Evolutionary conservation across 2,329 filamentous ascomycete genomes (phyloP).

Genomic region (Cercospora berteroae): DNA sequence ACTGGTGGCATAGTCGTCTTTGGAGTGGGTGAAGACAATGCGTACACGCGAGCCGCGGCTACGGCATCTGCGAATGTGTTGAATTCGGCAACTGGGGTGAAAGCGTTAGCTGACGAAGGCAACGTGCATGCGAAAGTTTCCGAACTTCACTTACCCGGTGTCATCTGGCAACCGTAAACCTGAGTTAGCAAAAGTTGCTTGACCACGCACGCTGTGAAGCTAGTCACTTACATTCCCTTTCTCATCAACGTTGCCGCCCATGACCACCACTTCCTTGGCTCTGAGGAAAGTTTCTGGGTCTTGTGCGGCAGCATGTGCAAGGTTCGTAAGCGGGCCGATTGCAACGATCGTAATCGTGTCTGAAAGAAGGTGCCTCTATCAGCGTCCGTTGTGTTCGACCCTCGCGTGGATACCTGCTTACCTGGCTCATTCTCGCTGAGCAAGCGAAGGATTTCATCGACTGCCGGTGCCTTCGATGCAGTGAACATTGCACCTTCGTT

Average conservation of each 20-base stretch:
- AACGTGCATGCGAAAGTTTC: neutral
- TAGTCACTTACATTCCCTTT: slow-evolving; percentile 64
- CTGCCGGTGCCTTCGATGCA: slow-evolving; percentile 69
- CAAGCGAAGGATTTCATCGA: slow-evolving; percentile 85
- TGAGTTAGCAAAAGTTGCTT: neutral
- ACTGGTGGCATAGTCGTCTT: slow-evolving; percentile 73
- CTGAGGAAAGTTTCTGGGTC: slow-evolving; percentile 87
- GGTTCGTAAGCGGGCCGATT: slow-evolving; percentile 88
- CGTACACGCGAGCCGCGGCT: slow-evolving; percentile 50
- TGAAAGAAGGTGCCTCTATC: neutral
- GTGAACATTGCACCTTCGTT: slow-evolving; percentile 60
- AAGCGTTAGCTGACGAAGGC: neutral
- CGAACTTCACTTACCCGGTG: neutral
- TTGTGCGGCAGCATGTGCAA: slow-evolving; percentile 81
- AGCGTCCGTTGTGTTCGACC: neutral
- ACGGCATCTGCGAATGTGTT: slow-evolving; percentile 81
- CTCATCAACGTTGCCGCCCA: slow-evolving; percentile 81
- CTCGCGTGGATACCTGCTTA: neutral
- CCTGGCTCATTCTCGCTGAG: slow-evolving; percentile 73
- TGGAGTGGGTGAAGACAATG: slow-evolving; percentile 58
- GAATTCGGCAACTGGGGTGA: slow-evolving; percentile 79
- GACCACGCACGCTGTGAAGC: neutral
- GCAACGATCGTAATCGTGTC: slow-evolving; percentile 88
- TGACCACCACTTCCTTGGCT: slow-evolving; percentile 87
- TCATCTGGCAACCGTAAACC: slow-evolving; percentile 48